A percentile compares a stretch with the other conserved stretches of the same genome.
Conservation (phyloP, 768 basidiomycete genomes). For the Leccinum disarticulatum region DNA sequence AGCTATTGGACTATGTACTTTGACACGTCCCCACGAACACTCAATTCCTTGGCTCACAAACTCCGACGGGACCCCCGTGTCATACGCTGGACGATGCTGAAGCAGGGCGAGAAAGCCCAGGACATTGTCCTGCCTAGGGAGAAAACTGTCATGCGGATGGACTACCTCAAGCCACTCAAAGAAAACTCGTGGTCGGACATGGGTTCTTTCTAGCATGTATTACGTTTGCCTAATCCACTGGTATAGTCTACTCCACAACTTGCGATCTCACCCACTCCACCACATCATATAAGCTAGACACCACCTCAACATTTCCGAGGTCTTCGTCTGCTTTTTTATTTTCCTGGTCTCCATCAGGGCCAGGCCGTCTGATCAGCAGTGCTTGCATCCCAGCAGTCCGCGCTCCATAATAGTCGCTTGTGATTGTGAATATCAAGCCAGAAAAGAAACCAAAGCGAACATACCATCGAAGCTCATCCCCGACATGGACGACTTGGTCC, state of each 20-base stretch:
- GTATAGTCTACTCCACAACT: conserved; percentile 6
- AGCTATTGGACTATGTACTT: conserved; percentile 94
- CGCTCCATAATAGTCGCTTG: conserved; percentile 70
- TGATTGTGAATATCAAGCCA: conserved; percentile 3
- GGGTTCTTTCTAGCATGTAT: conserved; percentile 6
- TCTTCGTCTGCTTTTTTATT: conserved; percentile 43
- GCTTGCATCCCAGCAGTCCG: conserved; percentile 52
- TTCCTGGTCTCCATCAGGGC: conserved; percentile 48
- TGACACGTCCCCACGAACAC: conserved; percentile 75
- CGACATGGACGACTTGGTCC: conserved; percentile 63
- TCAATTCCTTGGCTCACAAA: conserved; percentile 61
- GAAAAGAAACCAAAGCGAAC: conserved; percentile 15
- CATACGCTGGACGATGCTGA: conserved; percentile 78
- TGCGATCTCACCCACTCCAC: conserved; percentile 35
- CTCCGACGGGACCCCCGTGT: conserved; percentile 82
- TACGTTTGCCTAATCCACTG: conserved; percentile 1
- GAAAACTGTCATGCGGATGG: conserved; percentile 38
- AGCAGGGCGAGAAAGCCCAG: conserved; percentile 71
- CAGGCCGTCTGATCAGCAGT: conserved; percentile 53
- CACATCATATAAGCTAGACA: conserved; percentile 39
- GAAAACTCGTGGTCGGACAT: conserved; percentile 30
- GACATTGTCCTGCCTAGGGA: conserved; percentile 59
- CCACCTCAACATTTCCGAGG: conserved; percentile 37
- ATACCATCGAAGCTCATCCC: conserved; percentile 70
- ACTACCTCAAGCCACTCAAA: conserved; percentile 23